Evolutionary conservation across 495 filamentous ascomycete genomes (phyloP), one percentile per base, ranked within the genome.

Genomic region (Lepidopterella palustris): DNA sequence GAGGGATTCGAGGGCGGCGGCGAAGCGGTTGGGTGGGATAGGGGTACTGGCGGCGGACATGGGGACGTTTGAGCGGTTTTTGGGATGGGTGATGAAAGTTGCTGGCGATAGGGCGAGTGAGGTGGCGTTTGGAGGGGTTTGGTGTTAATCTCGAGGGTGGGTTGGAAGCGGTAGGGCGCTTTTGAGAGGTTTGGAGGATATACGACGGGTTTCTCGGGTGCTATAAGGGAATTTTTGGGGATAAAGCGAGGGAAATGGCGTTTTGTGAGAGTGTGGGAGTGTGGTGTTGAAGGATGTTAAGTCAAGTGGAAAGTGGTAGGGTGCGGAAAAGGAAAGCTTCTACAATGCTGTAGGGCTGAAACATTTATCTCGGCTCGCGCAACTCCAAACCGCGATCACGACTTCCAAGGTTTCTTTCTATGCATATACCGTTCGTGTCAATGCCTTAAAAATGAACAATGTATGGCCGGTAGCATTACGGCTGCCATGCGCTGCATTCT

Each of bases 1-100:
- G 25, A 96, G 84, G 62, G 85, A 82, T 63, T 79, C 72, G 60
- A 96, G 79, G 13, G 90, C 91, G 69, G 78, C 77, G 61, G 87
- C 83, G 77, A 90, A 89, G 64, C 76, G 78, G 28, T 77, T 66
- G 24, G 84, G 72, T 49, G 84, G 65, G 59, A 90, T 88, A 31
- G 86, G 85, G 24, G 67, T 64, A 15, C 80, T 25, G 55, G 74
- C 73, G 25, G 79, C 67, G 47, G 83, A 81, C 74, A 78, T 77
- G 15, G 45, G 54, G 39, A 3, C 28, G 60, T 9, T 26, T 31
- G 18, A 25, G 5, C 11, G 23, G 23, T 50, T 51, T 13, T 25
- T 13, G 24, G 21, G 53, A 11, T 45, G 55, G 55, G 23, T 57
- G 35, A 45, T 32, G 58, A 45, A 25, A 50, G 25, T 20, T 28